phyloP scores from a whole-genome alignment of 1,284 basidiomycete genomes.

The Ceraceosorus bombacis region DNA sequence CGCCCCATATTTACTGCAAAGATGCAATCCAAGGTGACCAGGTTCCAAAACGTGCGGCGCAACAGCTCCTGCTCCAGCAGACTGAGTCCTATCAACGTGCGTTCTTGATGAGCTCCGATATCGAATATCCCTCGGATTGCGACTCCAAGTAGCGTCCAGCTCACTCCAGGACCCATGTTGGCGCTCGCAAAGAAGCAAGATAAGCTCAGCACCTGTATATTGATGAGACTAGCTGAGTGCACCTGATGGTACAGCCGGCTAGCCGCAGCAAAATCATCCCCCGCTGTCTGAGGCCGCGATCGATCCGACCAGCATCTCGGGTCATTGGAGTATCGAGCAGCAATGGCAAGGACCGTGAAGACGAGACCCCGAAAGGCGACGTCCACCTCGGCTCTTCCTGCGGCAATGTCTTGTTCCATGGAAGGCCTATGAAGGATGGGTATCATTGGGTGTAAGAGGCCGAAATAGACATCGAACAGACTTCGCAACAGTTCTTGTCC shows the following conservation, averaged over 20 bases:
- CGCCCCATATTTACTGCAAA: slow-evolving; percentile 39
- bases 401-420: slow-evolving; percentile 24
- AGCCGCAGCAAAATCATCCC: slow-evolving; percentile 38
- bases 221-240: slow-evolving; percentile 36
- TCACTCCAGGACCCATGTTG: slow-evolving; percentile 29
- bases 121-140: slow-evolving; percentile 37
- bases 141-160: slow-evolving; percentile 38
- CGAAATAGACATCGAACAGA: slow-evolving; percentile 30
- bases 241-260: slow-evolving; percentile 40
- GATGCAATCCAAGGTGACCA: slow-evolving; percentile 37
- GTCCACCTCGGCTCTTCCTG: slow-evolving; percentile 30
- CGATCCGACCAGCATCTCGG: slow-evolving; percentile 28
- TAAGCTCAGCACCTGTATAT: slow-evolving; percentile 38
- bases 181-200: slow-evolving; percentile 37
- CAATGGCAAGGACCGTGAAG: slow-evolving; percentile 37
- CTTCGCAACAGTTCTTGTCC: slow-evolving; percentile 20
- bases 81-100: slow-evolving; percentile 29
- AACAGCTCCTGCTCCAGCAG: slow-evolving; percentile 36
- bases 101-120: slow-evolving; percentile 39
- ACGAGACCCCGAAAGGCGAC: slow-evolving; percentile 38
- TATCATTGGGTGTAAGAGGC: slow-evolving; percentile 32
- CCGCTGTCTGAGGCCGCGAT: slow-evolving; percentile 26
- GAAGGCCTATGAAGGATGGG: slow-evolving; percentile 36
- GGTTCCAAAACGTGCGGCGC: slow-evolving; percentile 33
- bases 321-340: slow-evolving; percentile 33